A percentile compares a stretch with the other conserved stretches of the same genome.
These are phyloP conservation scores for Stevia rebaudiana DNA, from an alignment of 140 eudicot species.

Conservation along the genomic window DNA sequence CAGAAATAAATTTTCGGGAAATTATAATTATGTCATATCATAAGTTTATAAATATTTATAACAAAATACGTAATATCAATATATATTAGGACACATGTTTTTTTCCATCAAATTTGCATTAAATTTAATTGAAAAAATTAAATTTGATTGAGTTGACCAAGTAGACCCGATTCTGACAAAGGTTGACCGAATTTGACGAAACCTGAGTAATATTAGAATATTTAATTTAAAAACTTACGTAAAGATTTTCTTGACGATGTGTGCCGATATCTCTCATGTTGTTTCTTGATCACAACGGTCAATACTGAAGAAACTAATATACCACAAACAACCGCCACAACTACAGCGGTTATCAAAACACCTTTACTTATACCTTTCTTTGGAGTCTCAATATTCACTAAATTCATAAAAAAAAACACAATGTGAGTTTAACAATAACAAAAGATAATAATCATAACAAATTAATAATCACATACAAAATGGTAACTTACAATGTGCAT, in stretches of 20 bases:
- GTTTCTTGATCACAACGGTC: constrained; percentile 43
- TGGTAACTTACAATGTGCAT: constrained; percentile 55
- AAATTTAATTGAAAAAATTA: too few relatives aligned
- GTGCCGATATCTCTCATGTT: constrained; percentile 29
- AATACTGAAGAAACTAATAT: constrained; percentile 30
- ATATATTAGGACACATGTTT: too few relatives aligned
- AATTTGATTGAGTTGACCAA: too few relatives aligned
- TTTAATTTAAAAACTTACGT: constrained; percentile 33
- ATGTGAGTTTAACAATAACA: not conserved
- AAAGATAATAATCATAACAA: not conserved
- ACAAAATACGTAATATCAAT: too few relatives aligned
- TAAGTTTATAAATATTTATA: too few relatives aligned
- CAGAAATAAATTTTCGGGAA: too few relatives aligned
- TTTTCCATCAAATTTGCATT: too few relatives aligned
- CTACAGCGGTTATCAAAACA: constrained; percentile 30
- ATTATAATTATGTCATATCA: too few relatives aligned
- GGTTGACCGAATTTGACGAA: too few relatives aligned
- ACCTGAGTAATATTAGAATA: too few relatives aligned
- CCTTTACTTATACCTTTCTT: constrained; percentile 43
- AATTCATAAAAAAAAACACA: constrained; percentile 15
- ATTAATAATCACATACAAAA: not conserved
- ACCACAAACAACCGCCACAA: constrained; percentile 39
- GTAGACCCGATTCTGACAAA: too few relatives aligned
- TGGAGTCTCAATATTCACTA: constrained; percentile 40
- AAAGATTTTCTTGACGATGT: constrained; percentile 37